Conservation (phyloP, 192 early-diverging fungal genomes). For the Mortierella hygrophila region DNA sequence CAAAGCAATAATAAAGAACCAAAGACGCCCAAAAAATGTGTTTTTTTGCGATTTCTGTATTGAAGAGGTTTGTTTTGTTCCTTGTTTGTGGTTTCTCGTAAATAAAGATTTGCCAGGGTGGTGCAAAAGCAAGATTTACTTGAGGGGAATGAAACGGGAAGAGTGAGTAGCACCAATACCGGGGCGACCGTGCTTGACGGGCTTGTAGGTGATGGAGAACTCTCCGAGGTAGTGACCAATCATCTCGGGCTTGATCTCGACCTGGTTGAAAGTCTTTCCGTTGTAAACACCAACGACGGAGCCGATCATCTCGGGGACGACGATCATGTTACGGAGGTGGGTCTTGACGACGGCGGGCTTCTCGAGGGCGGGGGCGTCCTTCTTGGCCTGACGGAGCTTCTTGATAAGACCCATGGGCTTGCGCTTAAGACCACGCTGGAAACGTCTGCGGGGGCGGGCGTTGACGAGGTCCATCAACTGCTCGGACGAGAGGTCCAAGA, state of each 20-base stretch:
- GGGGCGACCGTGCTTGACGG: constrained; percentile 99
- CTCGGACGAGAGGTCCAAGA: constrained; percentile 93
- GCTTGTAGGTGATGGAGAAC: constrained; percentile 99
- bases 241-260: constrained; percentile 99
- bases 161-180: constrained; percentile 99
- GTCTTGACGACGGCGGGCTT: constrained; percentile 98
- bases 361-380: constrained; percentile 88
- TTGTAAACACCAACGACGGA: constrained; percentile 97
- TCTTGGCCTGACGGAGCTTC: constrained; percentile 99
- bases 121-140: constrained; percentile 65
- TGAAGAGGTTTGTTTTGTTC: constrained; percentile 5
- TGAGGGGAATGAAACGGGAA: constrained; percentile 93
- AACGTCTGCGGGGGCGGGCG: constrained; percentile 95
- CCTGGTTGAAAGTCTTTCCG: constrained; percentile 99
- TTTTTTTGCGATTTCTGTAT: constrained; percentile 2
- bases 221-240: constrained; percentile 96
- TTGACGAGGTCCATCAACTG: constrained; percentile 96
- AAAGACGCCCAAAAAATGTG: not conserved
- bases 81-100: not conserved
- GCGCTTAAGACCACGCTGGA: constrained; percentile 98
- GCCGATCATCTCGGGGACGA: constrained; percentile 99
- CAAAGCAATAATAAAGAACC: not conserved
- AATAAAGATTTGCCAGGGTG: not conserved
- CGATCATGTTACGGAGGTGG: constrained; percentile 99
- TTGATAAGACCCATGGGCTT: constrained; percentile 99